A percentile compares a stretch with the other conserved stretches of the same genome.
phyloP scores from a whole-genome alignment of 164 flowering plant species.

The Akebia trifoliata region DNA sequence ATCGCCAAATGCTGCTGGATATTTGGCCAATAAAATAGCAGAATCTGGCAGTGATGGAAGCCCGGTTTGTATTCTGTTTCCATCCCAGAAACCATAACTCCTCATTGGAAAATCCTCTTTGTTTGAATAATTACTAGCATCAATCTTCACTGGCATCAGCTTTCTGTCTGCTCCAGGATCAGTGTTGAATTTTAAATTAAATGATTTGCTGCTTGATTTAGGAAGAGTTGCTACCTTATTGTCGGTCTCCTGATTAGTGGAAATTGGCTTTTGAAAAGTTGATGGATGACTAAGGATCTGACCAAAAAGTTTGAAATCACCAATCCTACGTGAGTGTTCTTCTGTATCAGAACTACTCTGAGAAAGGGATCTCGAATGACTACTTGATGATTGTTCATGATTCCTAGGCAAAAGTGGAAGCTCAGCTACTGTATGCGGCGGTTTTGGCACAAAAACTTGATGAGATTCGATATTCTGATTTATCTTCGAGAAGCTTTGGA shows the following conservation, averaged over 20 bases:
- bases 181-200: slow-evolving; percentile 22
- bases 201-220: slow-evolving; percentile 23
- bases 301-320: slow-evolving; percentile 83
- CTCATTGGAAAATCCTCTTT: slow-evolving; percentile 45
- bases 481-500: slow-evolving; percentile 19
- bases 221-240: slow-evolving; percentile 16
- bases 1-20: slow-evolving; percentile 51
- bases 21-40: slow-evolving; percentile 50
- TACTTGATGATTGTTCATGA: slow-evolving; percentile 19
- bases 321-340: slow-evolving; percentile 36
- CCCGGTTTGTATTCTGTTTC: slow-evolving; percentile 54
- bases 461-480: slow-evolving; percentile 16
- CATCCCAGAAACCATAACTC: slow-evolving; percentile 74
- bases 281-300: slow-evolving; percentile 55
- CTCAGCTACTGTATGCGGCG: slow-evolving; percentile 26
- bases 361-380: slow-evolving; percentile 23
- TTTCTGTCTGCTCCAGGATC: slow-evolving; percentile 27
- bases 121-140: slow-evolving; percentile 25
- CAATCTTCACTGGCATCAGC: slow-evolving; percentile 28
- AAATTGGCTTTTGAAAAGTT: slow-evolving; percentile 28
- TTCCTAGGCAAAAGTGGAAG: slow-evolving; percentile 23
- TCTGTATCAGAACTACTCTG: slow-evolving; percentile 40
- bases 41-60: slow-evolving; percentile 57
- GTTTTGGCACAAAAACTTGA: slow-evolving; percentile 17
- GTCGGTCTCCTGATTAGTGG: slow-evolving; percentile 22